These are phyloP conservation scores for Raphidocelis subcapitata DNA, from an alignment of 139 green algal species.

Conservation along the genomic window DNA sequence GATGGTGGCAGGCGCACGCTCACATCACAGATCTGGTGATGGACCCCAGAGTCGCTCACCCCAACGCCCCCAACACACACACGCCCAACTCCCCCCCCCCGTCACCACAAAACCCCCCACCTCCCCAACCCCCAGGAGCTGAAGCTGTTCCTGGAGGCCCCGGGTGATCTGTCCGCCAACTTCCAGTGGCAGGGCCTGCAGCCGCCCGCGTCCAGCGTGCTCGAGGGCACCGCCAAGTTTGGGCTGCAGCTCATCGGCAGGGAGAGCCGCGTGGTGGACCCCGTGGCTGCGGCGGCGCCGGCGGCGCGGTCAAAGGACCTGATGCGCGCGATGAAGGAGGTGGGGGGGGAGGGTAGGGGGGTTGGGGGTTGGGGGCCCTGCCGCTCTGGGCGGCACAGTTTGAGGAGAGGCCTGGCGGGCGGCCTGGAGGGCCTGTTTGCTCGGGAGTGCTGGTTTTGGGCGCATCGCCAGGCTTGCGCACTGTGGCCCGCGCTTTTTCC, in stretches of 20 bases:
- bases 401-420: too few species aligned
- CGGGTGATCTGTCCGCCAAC: constrained; percentile 61
- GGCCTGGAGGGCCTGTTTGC: too few species aligned
- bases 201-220: constrained; percentile 40
- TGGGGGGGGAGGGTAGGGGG: constrained; percentile 25
- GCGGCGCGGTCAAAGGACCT: constrained; percentile 35
- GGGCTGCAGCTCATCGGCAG: constrained; percentile 76
- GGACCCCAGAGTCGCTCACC: too few species aligned
- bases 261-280: constrained; percentile 45
- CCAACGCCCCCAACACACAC: too few species aligned
- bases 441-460: too few species aligned
- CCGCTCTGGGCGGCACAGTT: too few species aligned
- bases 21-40: background rate
- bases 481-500: too few species aligned
- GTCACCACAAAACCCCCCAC: too few species aligned
- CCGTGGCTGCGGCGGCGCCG: constrained; percentile 43
- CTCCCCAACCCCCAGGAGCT: constrained; percentile 61
- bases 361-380: background rate
- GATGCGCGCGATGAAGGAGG: constrained; percentile 53
- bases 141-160: constrained; percentile 75
- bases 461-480: too few species aligned
- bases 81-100: too few species aligned
- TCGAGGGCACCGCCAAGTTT: constrained; percentile 79
- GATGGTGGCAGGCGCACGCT: background rate
- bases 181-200: constrained; percentile 64